Evolutionary conservation across 2,329 filamentous ascomycete genomes (phyloP).

Genomic region (Microascus cirrosus): DNA sequence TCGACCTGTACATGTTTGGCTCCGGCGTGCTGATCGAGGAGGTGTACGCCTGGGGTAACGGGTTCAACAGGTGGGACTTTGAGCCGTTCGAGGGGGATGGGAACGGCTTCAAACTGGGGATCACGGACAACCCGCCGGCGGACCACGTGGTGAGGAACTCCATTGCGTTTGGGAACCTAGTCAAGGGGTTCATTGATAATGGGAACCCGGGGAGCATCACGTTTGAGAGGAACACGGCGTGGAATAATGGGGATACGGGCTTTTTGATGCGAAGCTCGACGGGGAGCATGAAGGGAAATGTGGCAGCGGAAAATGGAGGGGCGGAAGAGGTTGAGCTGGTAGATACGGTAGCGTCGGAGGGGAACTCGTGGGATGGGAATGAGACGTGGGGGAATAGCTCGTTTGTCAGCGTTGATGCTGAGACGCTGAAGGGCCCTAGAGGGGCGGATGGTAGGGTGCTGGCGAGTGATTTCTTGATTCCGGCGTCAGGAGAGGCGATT

Average conservation of each 20-base stretch:
- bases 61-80: constrained; percentile 31
- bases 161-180: constrained; percentile 28
- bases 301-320: constrained; percentile 23
- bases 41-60: constrained; percentile 31
- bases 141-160: constrained; percentile 29
- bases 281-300: constrained; percentile 23
- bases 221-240: constrained; percentile 30
- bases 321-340: constrained; percentile 13
- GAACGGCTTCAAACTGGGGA: constrained; percentile 34
- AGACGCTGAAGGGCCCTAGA: constrained; percentile 21
- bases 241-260: constrained; percentile 29
- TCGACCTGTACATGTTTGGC: constrained; percentile 29
- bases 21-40: constrained; percentile 28
- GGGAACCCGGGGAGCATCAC: constrained; percentile 26
- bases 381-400: constrained; percentile 24
- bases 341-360: constrained; percentile 14
- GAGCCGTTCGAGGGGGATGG: constrained; percentile 29
- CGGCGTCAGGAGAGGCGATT: constrained; percentile 21
- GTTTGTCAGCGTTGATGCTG: constrained; percentile 23
- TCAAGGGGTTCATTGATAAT: constrained; percentile 34
- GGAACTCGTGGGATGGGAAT: constrained; percentile 28
- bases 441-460: constrained; percentile 22
- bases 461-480: constrained; percentile 26
- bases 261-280: constrained; percentile 24
- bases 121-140: constrained; percentile 23